These are phyloP conservation scores for Vinca major DNA, from an alignment of 305 asterid species.

Conservation along the genomic window DNA sequence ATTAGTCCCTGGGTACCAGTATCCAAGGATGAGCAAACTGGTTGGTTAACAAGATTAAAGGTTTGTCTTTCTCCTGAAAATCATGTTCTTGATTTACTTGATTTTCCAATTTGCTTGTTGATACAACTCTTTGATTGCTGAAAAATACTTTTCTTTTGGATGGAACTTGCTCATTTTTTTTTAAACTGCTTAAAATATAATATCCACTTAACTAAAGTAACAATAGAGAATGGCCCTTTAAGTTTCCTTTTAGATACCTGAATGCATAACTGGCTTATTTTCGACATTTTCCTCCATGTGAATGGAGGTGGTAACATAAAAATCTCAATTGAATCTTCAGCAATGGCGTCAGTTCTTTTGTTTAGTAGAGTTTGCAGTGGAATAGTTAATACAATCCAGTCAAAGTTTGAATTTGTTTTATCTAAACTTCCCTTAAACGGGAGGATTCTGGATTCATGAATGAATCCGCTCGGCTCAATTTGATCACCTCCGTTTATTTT, in stretches of 20 bases:
- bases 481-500: no score
- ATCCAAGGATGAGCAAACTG: slow-evolving; percentile 73
- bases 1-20: slow-evolving; percentile 50
- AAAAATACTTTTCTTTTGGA: background rate
- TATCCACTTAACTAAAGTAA: no score
- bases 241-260: background rate
- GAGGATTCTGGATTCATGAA: background rate
- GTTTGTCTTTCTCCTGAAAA: slow-evolving; percentile 24
- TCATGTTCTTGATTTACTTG: background rate
- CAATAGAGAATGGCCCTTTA: no score
- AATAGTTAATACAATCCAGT: background rate
- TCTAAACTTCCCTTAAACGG: background rate
- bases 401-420: background rate
- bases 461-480: background rate
- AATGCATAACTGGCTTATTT: background rate
- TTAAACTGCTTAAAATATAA: background rate
- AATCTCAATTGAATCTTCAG: background rate
- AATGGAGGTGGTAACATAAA: background rate
- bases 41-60: slow-evolving; percentile 73
- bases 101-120: background rate
- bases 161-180: background rate
- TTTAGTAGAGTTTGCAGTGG: background rate
- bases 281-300: background rate
- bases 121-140: background rate
- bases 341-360: background rate